Evolutionary conservation across 495 filamentous ascomycete genomes (phyloP), one percentile per base, ranked within the genome.

Genomic region (Saxophila tyrrhenica): DNA sequence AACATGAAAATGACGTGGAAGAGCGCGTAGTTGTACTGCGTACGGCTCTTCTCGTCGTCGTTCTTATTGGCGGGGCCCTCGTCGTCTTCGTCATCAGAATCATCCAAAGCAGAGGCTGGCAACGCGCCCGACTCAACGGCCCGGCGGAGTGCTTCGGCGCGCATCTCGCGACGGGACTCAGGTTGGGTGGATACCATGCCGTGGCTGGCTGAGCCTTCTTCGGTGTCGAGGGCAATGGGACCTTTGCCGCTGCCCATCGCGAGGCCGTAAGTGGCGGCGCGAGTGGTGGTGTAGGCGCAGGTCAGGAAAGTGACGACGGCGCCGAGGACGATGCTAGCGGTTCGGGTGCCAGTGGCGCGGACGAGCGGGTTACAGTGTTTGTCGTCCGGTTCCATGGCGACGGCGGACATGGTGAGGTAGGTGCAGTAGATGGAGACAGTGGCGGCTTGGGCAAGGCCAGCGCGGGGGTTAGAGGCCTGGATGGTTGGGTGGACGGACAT

Each of bases 1-100:
- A 98, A 74, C 73, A 97, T 83, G 80, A 98, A 98, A 59, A 98
- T 96, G 68, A 97, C 72, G 72, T 98, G 92, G 81, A 98, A 98
- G 25, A 95, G 80, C 7, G 87, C 76, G 70, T 98, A 98, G 69
- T 84, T 94, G 72, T 98, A 98, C 74, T 95, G 91, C 15, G 91
- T 96, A 54, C 81, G 83, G 39, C 77, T 74, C 54, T 85, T 79
- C 72, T 98, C 92, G 63, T 98, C 92, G 61, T 97, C 94, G 29
- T 65, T 64, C 16, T 64, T 63, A 35, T 69, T 62, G 19, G 78
- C 70, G 44, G 72, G 75, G 20, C 75, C 77, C 51, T 81, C 78
- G 52, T 69, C 70, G 24, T 65, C 47, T n/a, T 78, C 74, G 42
- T 73, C 73, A 20, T 64, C 69, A 20, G 75, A 72, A 46, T 91